Evolutionary conservation across 345 rosid species (phyloP), one percentile per base, ranked within the genome.

Genomic region (Schrenkiella parvula): DNA sequence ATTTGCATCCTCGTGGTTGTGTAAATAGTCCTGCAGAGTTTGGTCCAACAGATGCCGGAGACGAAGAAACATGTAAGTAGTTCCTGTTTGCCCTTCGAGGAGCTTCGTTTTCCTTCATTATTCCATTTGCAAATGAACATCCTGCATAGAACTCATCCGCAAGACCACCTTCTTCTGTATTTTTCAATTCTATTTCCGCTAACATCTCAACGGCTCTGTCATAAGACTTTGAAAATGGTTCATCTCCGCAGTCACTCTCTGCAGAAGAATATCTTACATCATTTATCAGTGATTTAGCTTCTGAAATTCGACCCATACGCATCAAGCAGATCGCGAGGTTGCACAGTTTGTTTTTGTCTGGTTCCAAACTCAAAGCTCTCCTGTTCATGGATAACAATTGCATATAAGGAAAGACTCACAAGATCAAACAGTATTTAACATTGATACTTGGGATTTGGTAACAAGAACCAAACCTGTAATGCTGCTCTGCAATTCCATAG

Each of bases 251-350:
- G 32, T 70, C 67, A 25, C 29, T 47, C 48, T 75, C 70, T 34
- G 3, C 35, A 44, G 80, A 71, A 1, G 85, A 80, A 58, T 35
- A 83, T 78, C 72, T 80, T 25, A 88, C 86, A 7, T 68, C 84
- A 64, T 80, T 74, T 64, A 92, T 79, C 64, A 88, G 79, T 35
- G 80, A 81, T 72, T 80, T 92, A 34, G 95, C 98, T 80, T 92
- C 96, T 8, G 59, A 14, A 18, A 89, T 65, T 63, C 80, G 85
- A 79, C 84, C 87, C 87, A 82, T 85, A 54, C 80, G 82, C 85
- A 89, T 83, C 87, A 92, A 78, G 77, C 95, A 85, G 60, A 89
- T 71, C 0, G 92, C 95, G 2, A 89, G 87, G 75, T 92, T 92
- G 74, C 91, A 87, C 52, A 76, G 80, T 82, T 87, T 92, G 80